These are phyloP conservation scores for Protomyces gravidus DNA, from an alignment of 1,139 yeast genomes.

Conservation along the genomic window DNA sequence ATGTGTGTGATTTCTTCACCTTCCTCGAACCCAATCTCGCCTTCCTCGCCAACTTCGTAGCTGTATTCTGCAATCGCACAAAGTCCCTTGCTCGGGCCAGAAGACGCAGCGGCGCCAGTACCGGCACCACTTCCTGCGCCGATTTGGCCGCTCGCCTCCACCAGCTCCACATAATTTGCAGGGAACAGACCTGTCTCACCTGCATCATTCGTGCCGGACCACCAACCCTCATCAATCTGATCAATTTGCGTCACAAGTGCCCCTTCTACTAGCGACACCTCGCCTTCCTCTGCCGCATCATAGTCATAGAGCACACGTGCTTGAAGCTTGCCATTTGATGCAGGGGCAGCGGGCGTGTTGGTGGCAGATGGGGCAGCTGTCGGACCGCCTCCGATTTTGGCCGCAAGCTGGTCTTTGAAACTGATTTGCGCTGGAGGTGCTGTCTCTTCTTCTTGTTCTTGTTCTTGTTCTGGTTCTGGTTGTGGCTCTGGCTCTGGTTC, in stretches of 20 bases:
- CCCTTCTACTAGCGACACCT: conserved; percentile 61
- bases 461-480: conserved; percentile 18
- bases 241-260: conserved; percentile 54
- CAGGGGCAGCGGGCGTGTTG: conserved; percentile 29
- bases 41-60: conserved; percentile 85
- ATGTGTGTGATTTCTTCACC: conserved; percentile 78
- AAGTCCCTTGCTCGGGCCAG: conserved; percentile 41
- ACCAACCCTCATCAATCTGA: conserved; percentile 74
- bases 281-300: conserved; percentile 72
- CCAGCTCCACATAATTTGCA: conserved; percentile 57
- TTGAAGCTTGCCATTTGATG: conserved; percentile 35
- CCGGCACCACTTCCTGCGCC: conserved; percentile 33
- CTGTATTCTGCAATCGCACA: conserved; percentile 74
- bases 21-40: conserved; percentile 76
- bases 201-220: conserved; percentile 62
- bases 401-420: conserved; percentile 32
- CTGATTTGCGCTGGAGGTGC: conserved; percentile 22
- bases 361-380: not conserved
- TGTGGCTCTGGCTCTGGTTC: conserved; percentile 30
- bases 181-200: conserved; percentile 70
- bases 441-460: conserved; percentile 17
- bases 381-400: conserved; percentile 38
- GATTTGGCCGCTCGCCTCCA: conserved; percentile 38
- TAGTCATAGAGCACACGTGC: conserved; percentile 68
- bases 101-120: conserved; percentile 36